phyloP scores from a whole-genome alignment of 2,329 filamentous ascomycete genomes.

The Trichoderma oligosporum region DNA sequence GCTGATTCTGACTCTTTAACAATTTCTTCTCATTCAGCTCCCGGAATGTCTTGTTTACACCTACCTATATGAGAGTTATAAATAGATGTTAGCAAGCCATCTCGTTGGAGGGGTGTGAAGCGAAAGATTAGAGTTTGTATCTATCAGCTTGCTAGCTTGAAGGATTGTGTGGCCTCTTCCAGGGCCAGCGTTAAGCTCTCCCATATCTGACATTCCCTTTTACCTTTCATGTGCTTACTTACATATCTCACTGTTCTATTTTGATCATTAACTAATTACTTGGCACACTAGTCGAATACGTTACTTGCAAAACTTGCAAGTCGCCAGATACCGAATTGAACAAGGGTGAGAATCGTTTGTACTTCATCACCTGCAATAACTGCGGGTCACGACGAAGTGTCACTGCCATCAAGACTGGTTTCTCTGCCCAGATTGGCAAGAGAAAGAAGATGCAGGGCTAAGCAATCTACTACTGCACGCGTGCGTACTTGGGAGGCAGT shows the following conservation, averaged over 20 bases:
- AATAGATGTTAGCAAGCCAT: too few relatives aligned
- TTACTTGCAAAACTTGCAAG: conserved; percentile 98
- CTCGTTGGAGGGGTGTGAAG: too few relatives aligned
- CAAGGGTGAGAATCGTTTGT: conserved; percentile 98
- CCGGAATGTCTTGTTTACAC: neutral
- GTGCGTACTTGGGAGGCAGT: neutral
- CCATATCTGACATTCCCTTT: too few relatives aligned
- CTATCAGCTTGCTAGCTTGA: too few relatives aligned
- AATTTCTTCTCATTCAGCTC: neutral
- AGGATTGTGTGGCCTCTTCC: too few relatives aligned
- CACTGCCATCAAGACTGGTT: conserved; percentile 99
- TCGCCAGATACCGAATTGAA: conserved; percentile 91
- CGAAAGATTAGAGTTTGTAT: too few relatives aligned
- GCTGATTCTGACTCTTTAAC: neutral
- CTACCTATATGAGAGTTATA: too few relatives aligned
- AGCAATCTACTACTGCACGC: conserved; percentile 25
- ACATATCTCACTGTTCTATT: too few relatives aligned
- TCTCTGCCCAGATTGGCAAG: conserved; percentile 99
- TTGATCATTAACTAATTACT: conserved; percentile 29
- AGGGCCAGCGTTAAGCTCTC: too few relatives aligned
- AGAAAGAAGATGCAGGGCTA: conserved; percentile 91
- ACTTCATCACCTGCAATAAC: conserved; percentile 94
- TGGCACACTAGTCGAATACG: conserved; percentile 70
- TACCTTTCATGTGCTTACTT: too few relatives aligned
- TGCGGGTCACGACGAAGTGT: conserved; percentile 81